phyloP scores from a whole-genome alignment of 2,329 filamentous ascomycete species.

The Ceratocystiopsis brevicomis region DNA sequence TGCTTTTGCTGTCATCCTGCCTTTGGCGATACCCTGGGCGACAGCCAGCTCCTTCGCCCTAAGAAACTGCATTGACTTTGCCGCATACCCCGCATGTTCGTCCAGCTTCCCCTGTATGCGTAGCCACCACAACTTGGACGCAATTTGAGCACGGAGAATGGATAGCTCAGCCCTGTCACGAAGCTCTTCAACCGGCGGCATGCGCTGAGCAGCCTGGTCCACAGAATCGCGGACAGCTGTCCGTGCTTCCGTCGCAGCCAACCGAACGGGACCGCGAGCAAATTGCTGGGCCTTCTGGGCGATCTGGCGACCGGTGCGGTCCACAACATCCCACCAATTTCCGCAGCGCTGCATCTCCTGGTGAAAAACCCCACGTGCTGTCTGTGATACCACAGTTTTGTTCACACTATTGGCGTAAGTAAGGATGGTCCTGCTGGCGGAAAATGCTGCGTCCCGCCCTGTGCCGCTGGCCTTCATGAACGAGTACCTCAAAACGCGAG shows the following conservation, averaged over 20 bases:
- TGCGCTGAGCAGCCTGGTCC: too few relatives aligned
- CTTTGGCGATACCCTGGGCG: too few relatives aligned
- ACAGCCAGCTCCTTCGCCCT: too few relatives aligned
- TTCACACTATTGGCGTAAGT: slow-evolving; percentile 7
- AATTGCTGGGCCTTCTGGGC: too few relatives aligned
- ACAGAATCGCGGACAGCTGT: too few relatives aligned
- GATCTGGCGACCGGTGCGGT: too few relatives aligned
- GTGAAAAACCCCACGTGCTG: neutral
- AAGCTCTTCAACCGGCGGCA: neutral
- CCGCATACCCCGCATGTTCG: slow-evolving; percentile 6
- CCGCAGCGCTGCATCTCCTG: too few relatives aligned
- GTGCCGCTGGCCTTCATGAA: slow-evolving; percentile 24
- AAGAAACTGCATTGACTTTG: slow-evolving; percentile 5
- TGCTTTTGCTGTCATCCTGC: too few relatives aligned
- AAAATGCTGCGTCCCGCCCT: slow-evolving; percentile 15
- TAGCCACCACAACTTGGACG: slow-evolving; percentile 10
- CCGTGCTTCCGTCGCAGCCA: too few relatives aligned
- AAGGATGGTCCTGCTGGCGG: neutral
- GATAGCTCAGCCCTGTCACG: neutral
- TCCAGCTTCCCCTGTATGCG: slow-evolving; percentile 5
- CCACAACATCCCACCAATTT: too few relatives aligned
- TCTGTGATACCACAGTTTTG: neutral
- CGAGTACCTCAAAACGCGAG: slow-evolving; percentile 19
- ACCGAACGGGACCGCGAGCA: too few relatives aligned
- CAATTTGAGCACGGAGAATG: slow-evolving; percentile 7